Evolutionary conservation across 2,329 filamentous ascomycete genomes (phyloP), one percentile per base, ranked within the genome.

Genomic region (Stachybotrys echinatus): DNA sequence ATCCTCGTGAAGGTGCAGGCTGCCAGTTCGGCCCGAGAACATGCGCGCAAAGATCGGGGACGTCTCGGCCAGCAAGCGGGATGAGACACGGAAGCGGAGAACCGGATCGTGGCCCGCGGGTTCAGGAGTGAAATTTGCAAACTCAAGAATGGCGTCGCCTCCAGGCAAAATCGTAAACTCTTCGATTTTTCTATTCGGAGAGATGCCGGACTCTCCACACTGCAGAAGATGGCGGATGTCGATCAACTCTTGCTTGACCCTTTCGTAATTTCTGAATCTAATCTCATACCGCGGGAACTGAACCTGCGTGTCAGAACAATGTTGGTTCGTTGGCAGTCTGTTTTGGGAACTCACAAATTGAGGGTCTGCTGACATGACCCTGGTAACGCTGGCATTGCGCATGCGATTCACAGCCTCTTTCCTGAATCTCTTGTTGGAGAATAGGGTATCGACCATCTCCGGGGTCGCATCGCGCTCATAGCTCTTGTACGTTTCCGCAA

Each of bases 91-190:
- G 48, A 80, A 81, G 6, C 75, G 69, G 12, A 76, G 55, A 1
- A 73, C 69, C 0, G 75, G 73, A 45, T 70, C 65, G 12, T 54
- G 54, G 19, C 54, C 51, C 2, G 54, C 56, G 19, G 59, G 53
- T 17, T 71, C 68, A 7, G 62, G 60, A 1, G 58, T 62, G 1
- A 62, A 56, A 52, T 79, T 77, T 48, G 72, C 66, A 52, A 80
- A 81, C 52, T 80, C 77, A 27, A 81, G 66, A 22, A 81, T 68
- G 3, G 69, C 69, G 52, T 80, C 76, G 6, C 78, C 77, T 3
- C 65, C 65, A 2, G 66, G 65, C 0, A 71, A 66, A 47, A 80
- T 74, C 34, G 64, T 58, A 40, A 66, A 68, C 48, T 79, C 75
- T 17, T 67, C 62, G 8, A 76, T 63, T 0, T 58, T 59, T 45